phyloP scores from a whole-genome alignment of 108 stramenopile genomes.

The Cyclostephanos invisitatus region DNA sequence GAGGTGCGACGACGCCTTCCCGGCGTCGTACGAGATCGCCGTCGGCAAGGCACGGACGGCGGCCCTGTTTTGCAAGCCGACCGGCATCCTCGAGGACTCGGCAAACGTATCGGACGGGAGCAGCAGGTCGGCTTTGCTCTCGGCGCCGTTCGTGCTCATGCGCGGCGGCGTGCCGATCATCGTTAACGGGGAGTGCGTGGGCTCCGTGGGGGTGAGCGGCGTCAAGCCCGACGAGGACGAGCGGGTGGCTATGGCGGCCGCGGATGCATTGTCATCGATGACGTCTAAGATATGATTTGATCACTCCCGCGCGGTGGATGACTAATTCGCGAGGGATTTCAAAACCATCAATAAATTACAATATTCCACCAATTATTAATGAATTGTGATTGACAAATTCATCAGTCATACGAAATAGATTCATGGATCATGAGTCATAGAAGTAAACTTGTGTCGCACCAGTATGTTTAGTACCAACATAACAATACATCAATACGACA shows the following conservation, averaged over 20 bases:
- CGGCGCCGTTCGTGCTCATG: slow-evolving; percentile 41
- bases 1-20: slow-evolving; percentile 41
- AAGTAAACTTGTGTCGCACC: too few relatives aligned
- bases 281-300: slow-evolving; percentile 32
- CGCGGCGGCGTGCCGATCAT: slow-evolving; percentile 45
- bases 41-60: slow-evolving; percentile 54
- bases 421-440: too few relatives aligned
- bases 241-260: slow-evolving; percentile 35
- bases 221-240: slow-evolving; percentile 51
- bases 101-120: slow-evolving; percentile 29
- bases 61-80: slow-evolving; percentile 42
- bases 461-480: too few relatives aligned
- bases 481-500: too few relatives aligned
- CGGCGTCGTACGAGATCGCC: slow-evolving; percentile 48
- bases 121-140: slow-evolving; percentile 39
- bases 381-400: too few relatives aligned
- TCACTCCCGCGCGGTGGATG: neutral
- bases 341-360: too few relatives aligned
- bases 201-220: slow-evolving; percentile 53
- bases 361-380: too few relatives aligned
- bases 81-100: slow-evolving; percentile 36
- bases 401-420: too few relatives aligned
- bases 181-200: slow-evolving; percentile 32
- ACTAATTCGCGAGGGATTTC: neutral
- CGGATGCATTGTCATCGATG: slow-evolving; percentile 27